phyloP scores from a whole-genome alignment of 345 rosid species.

The Capsella bursapastoris region DNA sequence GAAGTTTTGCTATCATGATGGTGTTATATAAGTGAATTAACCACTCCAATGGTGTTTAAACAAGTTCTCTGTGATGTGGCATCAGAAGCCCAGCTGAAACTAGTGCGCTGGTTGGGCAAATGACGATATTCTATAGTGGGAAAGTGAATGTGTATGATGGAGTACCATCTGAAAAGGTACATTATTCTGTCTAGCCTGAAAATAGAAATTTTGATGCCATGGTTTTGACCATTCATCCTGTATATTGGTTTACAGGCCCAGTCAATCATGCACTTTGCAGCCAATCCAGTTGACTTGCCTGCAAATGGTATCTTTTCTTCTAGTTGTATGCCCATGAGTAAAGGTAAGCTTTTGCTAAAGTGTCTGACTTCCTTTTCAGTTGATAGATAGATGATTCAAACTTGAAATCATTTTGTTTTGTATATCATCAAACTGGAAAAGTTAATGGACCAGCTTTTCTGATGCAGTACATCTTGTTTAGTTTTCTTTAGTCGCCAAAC shows the following conservation, averaged over 20 bases:
- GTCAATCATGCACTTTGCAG: conserved; percentile 80
- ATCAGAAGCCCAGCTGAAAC: conserved; percentile 57
- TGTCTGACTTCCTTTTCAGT: conserved; percentile 16
- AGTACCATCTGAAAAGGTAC: conserved; percentile 78
- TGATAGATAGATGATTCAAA: conserved; percentile 22
- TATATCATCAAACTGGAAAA: conserved; percentile 16
- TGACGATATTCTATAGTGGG: conserved; percentile 90
- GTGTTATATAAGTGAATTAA: neutral
- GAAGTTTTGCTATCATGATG: conserved; percentile 2
- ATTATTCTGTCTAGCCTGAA: conserved; percentile 47
- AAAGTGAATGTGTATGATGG: conserved; percentile 88
- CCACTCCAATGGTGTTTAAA: conserved; percentile 6
- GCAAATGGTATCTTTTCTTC: conserved; percentile 50
- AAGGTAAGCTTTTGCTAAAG: conserved; percentile 55
- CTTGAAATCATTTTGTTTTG: conserved; percentile 29
- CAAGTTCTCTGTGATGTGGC: conserved; percentile 33
- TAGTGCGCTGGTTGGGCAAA: conserved; percentile 56
- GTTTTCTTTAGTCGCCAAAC: neutral
- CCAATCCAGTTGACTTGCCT: conserved; percentile 58
- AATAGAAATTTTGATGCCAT: conserved; percentile 42
- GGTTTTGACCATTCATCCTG: conserved; percentile 47
- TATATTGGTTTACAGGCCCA: conserved; percentile 74
- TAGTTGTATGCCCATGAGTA: conserved; percentile 43
- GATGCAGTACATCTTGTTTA: neutral
- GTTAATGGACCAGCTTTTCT: conserved; percentile 22